Base-by-base conservation (phyloP, 139 green algal genomes). In the Picochlorum sp. region DNA sequence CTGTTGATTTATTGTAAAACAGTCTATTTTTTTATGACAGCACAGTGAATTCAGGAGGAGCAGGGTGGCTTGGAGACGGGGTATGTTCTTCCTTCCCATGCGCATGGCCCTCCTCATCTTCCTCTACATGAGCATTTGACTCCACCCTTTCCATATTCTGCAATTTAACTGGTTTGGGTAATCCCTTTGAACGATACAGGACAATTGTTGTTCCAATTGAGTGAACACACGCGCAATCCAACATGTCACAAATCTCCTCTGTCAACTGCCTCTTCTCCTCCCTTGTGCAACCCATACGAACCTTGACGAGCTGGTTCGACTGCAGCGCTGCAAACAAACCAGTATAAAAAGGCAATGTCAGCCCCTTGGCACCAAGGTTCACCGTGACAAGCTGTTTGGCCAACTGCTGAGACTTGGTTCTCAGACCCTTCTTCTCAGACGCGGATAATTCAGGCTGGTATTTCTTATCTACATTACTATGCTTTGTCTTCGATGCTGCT, bases 291-390 rank as follows among this genome's bases (percentile, higher is more conserved):
- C 50, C 32, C 2, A 62, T 16, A 6, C 61, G 34, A 24, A 66
- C 61, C 58, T 77, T 77, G 56, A 77, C 47, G 3, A 77, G 23
- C 34, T 69, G 52, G 37, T 77, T 77, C 30, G 56, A 58, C 6
- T 24, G 8, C 9, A 72, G 30, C 0, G 71, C 56, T 18, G 26
- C 6, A n/a, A 38, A 28, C 1, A 68, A 30, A 28, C 71, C 47
- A 4, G 72, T 24, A n/a, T 72, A 15, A 47, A 72, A 77, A 10
- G 46, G 4, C 1, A 45, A 21, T 0, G 71, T 77, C 15, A 77
- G 9, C 9, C 71, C 71, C 11, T 66, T 64, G 38, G 65, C n/a
- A 2, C 71, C 71, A 34, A 79, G 52, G n/a, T 69, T 45, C 3
- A 30, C 10, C 8, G 41, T 62, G 47, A 63, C 56, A 2, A 68